Base-by-base conservation (phyloP, 352 stramenopile genomes). In the Halophytophthora polymorphica region DNA sequence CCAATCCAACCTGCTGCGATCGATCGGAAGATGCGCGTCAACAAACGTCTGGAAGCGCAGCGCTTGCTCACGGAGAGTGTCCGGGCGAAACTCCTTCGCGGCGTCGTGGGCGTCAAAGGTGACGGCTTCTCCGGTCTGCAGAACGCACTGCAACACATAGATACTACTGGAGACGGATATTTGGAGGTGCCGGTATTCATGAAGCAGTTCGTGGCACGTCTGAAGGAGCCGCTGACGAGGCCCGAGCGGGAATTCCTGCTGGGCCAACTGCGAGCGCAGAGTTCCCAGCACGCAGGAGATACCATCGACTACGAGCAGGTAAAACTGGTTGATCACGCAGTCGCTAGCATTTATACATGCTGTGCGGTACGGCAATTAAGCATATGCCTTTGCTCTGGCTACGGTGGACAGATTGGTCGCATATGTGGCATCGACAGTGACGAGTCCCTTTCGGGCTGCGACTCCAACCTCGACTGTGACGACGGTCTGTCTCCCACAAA, bases 11-110 rank as follows among this genome's bases (percentile, higher is more conserved):
- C n/a, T n/a, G n/a, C n/a, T n/a, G n/a, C n/a, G n/a, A n/a, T n/a
- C n/a, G n/a, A n/a, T n/a, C n/a, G n/a, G n/a, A n/a, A n/a, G n/a
- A 81, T 88, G 22, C 73, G 71, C 3, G 58, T 86, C 1, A 74
- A 86, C 36, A 55, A 61, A 14, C 67, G 72, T 11, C 45, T 88
- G 3, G 74, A 86, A 45, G 65, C 58, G 0, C 77, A 86, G 43
- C 62, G 72, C 0, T 31, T 84, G 15, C 44, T 83, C 2, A 68
- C 61, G 35, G 56, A 72, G 18, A 78, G 67, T 31, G 71, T 86
- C 40, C 74, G 74, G 5, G 63, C 61, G 12, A 88, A 88, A 54
- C 56, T 86, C 8, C 56, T 86, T 10, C 67, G 53, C 12, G 77
- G 77, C 0, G 46, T 84, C 4, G 38, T 73, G 23, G 61, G 69